Base-by-base conservation (phyloP, 2,329 filamentous ascomycete species). In the Fusarium sublunatum region DNA sequence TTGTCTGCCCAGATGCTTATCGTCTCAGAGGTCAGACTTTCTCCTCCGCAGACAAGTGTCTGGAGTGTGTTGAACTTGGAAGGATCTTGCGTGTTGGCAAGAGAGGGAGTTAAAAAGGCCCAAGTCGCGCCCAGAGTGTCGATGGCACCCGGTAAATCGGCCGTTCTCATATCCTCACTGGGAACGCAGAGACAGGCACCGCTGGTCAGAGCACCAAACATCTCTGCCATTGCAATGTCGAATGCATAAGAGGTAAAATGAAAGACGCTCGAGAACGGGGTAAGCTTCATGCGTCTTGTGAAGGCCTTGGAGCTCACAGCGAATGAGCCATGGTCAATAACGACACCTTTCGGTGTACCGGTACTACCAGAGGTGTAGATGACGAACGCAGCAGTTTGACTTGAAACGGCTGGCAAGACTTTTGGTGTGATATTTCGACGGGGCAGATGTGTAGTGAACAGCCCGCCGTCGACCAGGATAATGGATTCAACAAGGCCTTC, bases 311-410 rank as follows among this genome's bases (percentile, higher is more conserved):
- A 40, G 8, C 58, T 59, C 0, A 58, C 46, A 0, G 55, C 12
- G 8, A 71, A 62, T 0, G 67, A 57, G 0, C 44, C 36, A 15
- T 71, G 69, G 2, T 65, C 59, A 24, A 71, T 65, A 1, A 71
- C 48, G 11, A 71, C 53, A 2, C 69, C 69, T 13, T 71, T 71
- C 0, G 69, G 63, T 7, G 41, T 69, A 29, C 69, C 69, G 1
- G 69, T 71, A 7, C 69, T 71, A 5, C 69, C 69, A 1, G 67
- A 71, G 6, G 69, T 71, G 19, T 58, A 71, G 6, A 71, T 68
- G 8, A 63, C 46, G 6, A 69, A 62, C 1, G 61, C 64, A 0
- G 64, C 53, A 39, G 61, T 38, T 7, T 3, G 38, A 34, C 24
- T 8, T 1, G 49, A 7, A 1, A 61, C 48, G 2, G 1, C 6